Evolutionary conservation across 2,329 filamentous ascomycete species (phyloP).

Genomic region (Penicillium expansum): DNA sequence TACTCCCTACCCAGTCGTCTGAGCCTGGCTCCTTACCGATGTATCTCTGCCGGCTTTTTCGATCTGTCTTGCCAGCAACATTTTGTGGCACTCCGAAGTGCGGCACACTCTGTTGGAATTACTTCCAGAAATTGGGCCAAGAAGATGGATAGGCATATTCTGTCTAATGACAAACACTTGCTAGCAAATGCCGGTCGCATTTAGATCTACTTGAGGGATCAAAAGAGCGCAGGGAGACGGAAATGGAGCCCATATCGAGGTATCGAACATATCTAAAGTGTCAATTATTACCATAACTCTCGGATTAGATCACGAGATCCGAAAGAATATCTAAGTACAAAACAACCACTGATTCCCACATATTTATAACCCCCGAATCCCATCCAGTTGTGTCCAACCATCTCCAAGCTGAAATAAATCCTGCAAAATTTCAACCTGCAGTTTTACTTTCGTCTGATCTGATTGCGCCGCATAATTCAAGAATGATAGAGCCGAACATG

Average conservation of each 20-base stretch:
- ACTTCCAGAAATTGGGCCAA: not conserved
- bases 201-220: not conserved
- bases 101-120: not conserved
- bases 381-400: not conserved
- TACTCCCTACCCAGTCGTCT: too few relatives aligned
- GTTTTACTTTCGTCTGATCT: not conserved
- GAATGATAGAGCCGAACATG: constrained; percentile 1
- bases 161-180: not conserved
- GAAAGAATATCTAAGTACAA: not conserved
- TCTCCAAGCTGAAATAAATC: not conserved
- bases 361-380: not conserved
- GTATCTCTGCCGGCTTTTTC: not conserved
- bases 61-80: not conserved
- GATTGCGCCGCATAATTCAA: not conserved
- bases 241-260: not conserved
- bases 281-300: not conserved
- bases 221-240: not conserved
- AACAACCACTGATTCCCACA: not conserved
- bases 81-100: not conserved
- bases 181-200: not conserved
- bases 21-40: not conserved
- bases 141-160: not conserved
- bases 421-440: not conserved
- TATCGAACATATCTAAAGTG: not conserved
- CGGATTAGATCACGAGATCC: not conserved